phyloP scores from a whole-genome alignment of 2,329 filamentous ascomycete species.

The Clarireedia monteithiana region DNA sequence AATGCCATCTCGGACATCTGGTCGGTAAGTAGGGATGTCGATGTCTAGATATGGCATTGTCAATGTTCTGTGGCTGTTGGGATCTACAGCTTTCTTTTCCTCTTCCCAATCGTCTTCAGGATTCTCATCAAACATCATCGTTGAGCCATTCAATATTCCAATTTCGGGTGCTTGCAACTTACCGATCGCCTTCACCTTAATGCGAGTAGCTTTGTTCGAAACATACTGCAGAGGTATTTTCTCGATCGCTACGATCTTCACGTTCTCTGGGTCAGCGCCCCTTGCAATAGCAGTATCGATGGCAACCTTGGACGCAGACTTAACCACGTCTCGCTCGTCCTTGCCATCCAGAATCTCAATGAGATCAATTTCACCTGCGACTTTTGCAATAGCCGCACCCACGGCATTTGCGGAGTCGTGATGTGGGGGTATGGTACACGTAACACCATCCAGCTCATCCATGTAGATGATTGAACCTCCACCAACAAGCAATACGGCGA shows the following conservation, averaged over 20 bases:
- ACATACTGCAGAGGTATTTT: slow-evolving; percentile 18
- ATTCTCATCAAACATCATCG: slow-evolving; percentile 24
- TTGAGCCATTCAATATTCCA: slow-evolving; percentile 21
- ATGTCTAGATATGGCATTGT: slow-evolving; percentile 17
- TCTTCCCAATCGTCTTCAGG: slow-evolving; percentile 1
- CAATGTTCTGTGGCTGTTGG: slow-evolving; percentile 11
- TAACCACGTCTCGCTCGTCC: slow-evolving; percentile 8
- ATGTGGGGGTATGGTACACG: slow-evolving; percentile 40
- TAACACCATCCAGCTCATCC: slow-evolving; percentile 39
- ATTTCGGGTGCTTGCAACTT: slow-evolving; percentile 37
- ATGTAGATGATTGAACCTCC: slow-evolving; percentile 46
- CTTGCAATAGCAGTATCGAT: slow-evolving; percentile 10
- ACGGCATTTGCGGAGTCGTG: slow-evolving; percentile 50
- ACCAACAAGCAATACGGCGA: slow-evolving; percentile 46
- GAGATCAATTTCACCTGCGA: slow-evolving; percentile 27
- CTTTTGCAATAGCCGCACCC: slow-evolving; percentile 40
- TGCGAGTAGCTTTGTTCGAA: slow-evolving; percentile 39
- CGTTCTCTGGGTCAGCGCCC: slow-evolving; percentile 13
- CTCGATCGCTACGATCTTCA: slow-evolving; percentile 17
- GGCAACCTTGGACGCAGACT: slow-evolving; percentile 6
- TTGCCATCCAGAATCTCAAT: slow-evolving; percentile 13
- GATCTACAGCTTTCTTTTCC: slow-evolving; percentile 18
- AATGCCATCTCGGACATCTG: slow-evolving; percentile 38
- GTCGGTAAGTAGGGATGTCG: slow-evolving; percentile 37
- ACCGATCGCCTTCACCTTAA: slow-evolving; percentile 48